Conservation (phyloP, 2,329 filamentous ascomycete genomes). For the Zymoseptoria tritici region DNA sequence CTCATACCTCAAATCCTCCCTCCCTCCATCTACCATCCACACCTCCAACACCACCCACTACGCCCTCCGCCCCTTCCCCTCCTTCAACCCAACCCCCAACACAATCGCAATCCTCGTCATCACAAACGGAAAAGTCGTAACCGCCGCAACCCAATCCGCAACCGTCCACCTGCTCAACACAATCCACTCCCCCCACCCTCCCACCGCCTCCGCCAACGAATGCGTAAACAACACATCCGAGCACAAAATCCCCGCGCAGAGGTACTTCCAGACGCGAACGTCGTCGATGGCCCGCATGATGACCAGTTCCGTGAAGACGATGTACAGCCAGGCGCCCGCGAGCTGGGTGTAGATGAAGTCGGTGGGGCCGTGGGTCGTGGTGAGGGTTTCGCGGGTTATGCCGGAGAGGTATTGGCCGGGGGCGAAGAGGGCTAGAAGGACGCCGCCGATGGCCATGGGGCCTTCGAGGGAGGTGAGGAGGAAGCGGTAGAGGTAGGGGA, state of each 20-base stretch:
- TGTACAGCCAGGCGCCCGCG: constrained; percentile 24
- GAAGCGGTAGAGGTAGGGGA: constrained; percentile 21
- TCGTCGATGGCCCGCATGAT: constrained; percentile 26
- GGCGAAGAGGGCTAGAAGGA: constrained; percentile 15
- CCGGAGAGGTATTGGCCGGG: constrained; percentile 17
- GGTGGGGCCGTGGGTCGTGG: constrained; percentile 16
- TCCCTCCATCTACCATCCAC: neutral
- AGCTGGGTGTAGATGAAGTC: constrained; percentile 25
- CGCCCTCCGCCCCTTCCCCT: neutral
- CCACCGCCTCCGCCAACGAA: constrained; percentile 23
- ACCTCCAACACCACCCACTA: neutral
- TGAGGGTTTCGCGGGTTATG: constrained; percentile 18
- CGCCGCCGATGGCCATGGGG: constrained; percentile 22
- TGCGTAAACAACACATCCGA: constrained; percentile 22
- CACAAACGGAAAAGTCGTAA: constrained; percentile 26
- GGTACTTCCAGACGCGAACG: constrained; percentile 22
- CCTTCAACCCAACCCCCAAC: constrained; percentile 16
- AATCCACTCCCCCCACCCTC: constrained; percentile 21
- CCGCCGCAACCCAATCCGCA: constrained; percentile 23
- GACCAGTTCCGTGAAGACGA: constrained; percentile 24
- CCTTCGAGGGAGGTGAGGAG: constrained; percentile 24
- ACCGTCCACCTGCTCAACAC: constrained; percentile 19
- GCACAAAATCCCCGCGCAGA: constrained; percentile 23
- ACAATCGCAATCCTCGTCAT: constrained; percentile 22
- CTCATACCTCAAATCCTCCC: neutral